A percentile compares a stretch with the other conserved stretches of the same genome.
These are phyloP conservation scores for Ceriops tagal DNA, from an alignment of 345 rosid genomes.

Conservation along the genomic window DNA sequence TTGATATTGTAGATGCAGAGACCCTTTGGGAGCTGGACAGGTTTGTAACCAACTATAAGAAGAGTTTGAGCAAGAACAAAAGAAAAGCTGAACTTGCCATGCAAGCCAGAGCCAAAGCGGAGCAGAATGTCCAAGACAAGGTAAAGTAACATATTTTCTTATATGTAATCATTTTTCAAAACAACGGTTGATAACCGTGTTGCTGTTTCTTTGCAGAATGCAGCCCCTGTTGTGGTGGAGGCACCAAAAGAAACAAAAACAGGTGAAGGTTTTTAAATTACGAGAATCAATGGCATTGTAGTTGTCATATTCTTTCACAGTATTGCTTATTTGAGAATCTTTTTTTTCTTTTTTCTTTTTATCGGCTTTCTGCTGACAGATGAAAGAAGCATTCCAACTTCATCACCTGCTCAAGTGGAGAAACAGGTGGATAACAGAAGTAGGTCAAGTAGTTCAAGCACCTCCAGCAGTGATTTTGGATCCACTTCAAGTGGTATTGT, in stretches of 20 bases:
- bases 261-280: constrained; percentile 35
- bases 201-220: constrained; percentile 42
- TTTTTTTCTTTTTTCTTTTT: not conserved
- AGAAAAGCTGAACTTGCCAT: constrained; percentile 89
- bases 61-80: constrained; percentile 93
- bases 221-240: constrained; percentile 40
- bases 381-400: constrained; percentile 48
- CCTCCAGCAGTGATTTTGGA: constrained; percentile 95
- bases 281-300: not conserved
- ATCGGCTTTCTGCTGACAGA: constrained; percentile 29
- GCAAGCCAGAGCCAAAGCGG: constrained; percentile 73
- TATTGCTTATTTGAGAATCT: constrained; percentile 12
- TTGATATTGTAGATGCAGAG: constrained; percentile 94
- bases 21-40: constrained; percentile 99
- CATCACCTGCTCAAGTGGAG: constrained; percentile 51
- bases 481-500: constrained; percentile 91
- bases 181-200: constrained; percentile 1
- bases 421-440: constrained; percentile 58
- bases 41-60: constrained; percentile 90
- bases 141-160: constrained; percentile 30
- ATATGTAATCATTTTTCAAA: not conserved
- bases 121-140: constrained; percentile 52
- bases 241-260: constrained; percentile 51
- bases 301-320: constrained; percentile 6
- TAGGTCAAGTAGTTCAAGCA: constrained; percentile 92